phyloP scores from a whole-genome alignment of 1,284 basidiomycete species.

The Uromyces viciae-fabae region DNA sequence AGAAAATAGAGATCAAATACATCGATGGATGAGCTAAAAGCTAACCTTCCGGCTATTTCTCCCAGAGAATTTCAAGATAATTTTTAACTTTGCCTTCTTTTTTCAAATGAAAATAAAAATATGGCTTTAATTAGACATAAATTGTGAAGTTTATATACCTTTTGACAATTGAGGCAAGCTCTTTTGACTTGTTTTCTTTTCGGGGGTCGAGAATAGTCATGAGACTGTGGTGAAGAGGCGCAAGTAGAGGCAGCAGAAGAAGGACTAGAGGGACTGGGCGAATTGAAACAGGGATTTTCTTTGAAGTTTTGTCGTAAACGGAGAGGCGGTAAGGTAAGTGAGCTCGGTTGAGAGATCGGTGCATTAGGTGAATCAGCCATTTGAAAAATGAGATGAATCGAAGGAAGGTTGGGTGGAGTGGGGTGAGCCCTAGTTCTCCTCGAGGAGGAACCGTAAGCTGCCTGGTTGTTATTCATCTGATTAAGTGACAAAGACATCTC shows the following conservation, averaged over 20 bases:
- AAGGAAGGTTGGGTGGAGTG: slow-evolving; percentile 16
- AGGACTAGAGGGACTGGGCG: not conserved
- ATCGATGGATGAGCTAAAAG: no score
- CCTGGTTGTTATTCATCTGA: slow-evolving; percentile 5
- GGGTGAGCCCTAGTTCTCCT: not conserved
- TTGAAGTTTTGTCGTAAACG: not conserved
- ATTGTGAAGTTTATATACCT: not conserved
- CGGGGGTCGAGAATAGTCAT: not conserved
- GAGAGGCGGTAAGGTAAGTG: slow-evolving; percentile 27
- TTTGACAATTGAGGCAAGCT: slow-evolving; percentile 38
- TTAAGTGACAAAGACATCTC: not conserved
- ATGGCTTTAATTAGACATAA: no score
- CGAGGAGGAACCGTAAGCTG: not conserved
- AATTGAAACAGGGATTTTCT: not conserved
- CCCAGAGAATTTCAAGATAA: no score
- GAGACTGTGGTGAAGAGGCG: not conserved
- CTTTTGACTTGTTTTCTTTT: slow-evolving; percentile 39
- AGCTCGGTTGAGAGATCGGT: not conserved
- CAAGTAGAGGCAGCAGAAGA: slow-evolving; percentile 3
- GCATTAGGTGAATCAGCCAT: slow-evolving; percentile 7
- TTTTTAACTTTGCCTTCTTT: no score
- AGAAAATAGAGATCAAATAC: no score
- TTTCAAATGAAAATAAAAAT: no score
- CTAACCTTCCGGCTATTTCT: no score
- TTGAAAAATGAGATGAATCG: slow-evolving; percentile 17